Evolutionary conservation across 176 grass and related monocot genomes (phyloP), one percentile per base, ranked within the genome.

Genomic region (Otatea glauca): DNA sequence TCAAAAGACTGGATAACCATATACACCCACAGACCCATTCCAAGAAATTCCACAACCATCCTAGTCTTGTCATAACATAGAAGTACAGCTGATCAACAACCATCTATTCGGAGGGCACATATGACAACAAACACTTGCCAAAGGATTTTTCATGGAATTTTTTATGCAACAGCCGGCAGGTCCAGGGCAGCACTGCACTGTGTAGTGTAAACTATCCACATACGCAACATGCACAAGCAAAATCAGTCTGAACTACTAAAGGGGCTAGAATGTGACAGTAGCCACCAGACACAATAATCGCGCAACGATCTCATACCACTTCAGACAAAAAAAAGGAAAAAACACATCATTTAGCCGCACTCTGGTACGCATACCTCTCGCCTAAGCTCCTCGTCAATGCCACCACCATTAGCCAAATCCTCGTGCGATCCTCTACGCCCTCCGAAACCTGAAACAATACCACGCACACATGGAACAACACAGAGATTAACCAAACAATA

Each of bases 351-450:
- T 3, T 9, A 16, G 48, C 58, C 25, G 20, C 10, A 56, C 17
- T 44, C 15, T 56, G 56, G 39, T 23, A 78, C 9, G 14, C 68
- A 12, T 84, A 94, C 92, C 92, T 92, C 77, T 16, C 20, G n/a
- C 54, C 66, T 64, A 48, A 92, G 84, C 44, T 89, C 84, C 20
- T 83, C 81, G 0, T 84, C 80, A 9, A 70, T 72, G 51, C 51
- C 43, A 21, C 8, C 20, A 7, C 15, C 64, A 72, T 64, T 38
- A 53, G 3, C 34, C 39, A 74, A 25, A 41, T 56, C 58, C 20
- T 68, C 65, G 7, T 12, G 17, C 0, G 12, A 23, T 8, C 61
- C 63, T 21, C 48, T 44, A 12, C 4, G 43, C 17, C 58, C 62
- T 25, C 50, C 51, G 0, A 67, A 50, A 25, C 78, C 72, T 94